phyloP scores from a whole-genome alignment of 495 filamentous ascomycete species.

The Penicillium argentinense region DNA sequence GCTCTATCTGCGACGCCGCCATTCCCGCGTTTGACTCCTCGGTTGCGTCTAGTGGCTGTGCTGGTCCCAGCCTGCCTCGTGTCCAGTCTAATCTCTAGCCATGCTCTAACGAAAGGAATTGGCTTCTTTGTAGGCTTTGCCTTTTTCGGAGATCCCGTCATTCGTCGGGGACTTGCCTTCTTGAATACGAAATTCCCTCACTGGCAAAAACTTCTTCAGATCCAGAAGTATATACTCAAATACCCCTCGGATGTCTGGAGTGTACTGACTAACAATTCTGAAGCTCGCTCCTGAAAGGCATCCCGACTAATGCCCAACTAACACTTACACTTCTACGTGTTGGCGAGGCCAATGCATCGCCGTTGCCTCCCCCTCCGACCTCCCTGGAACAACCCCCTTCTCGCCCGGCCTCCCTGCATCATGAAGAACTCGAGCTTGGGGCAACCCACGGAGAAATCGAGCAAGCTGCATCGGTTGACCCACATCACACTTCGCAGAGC shows the following conservation, averaged over 20 bases:
- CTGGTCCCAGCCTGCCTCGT: conserved; percentile 57
- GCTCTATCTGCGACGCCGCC: conserved; percentile 74
- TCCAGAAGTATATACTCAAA: conserved; percentile 54
- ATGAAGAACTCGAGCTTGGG: conserved; percentile 42
- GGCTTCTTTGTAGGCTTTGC: conserved; percentile 64
- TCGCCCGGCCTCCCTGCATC: conserved; percentile 28
- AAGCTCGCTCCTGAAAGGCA: conserved; percentile 72
- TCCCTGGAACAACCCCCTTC: conserved; percentile 52
- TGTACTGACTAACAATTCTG: conserved; percentile 5
- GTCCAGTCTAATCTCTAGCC: conserved; percentile 62
- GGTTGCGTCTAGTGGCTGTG: conserved; percentile 60
- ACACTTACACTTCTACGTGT: conserved; percentile 81
- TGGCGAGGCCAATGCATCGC: conserved; percentile 77
- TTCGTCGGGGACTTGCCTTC: conserved; percentile 56
- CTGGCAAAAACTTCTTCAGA: conserved; percentile 74
- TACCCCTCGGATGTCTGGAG: too few species aligned
- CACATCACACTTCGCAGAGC: not conserved
- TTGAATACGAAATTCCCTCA: conserved; percentile 67
- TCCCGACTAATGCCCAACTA: conserved; percentile 85
- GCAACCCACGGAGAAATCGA: conserved; percentile 55
- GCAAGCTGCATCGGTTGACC: conserved; percentile 24
- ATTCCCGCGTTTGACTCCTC: conserved; percentile 62
- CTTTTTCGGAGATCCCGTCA: conserved; percentile 81
- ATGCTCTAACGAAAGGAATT: conserved; percentile 66
- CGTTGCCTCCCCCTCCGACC: conserved; percentile 72